Conservation (phyloP, 2,329 filamentous ascomycete genomes). For the Teratosphaeria destructans region DNA sequence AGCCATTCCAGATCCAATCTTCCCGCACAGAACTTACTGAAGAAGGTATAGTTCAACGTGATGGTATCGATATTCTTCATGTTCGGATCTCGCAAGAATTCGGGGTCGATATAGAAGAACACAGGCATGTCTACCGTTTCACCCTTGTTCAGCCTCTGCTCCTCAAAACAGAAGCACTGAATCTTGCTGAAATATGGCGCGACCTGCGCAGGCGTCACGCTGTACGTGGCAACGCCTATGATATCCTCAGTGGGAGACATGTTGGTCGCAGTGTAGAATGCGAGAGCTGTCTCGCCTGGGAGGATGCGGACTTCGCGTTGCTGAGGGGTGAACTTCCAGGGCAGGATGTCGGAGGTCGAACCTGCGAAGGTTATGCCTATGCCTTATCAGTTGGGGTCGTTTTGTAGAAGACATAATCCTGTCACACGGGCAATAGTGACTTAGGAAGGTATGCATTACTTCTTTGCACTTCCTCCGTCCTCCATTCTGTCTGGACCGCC, state of each 20-base stretch:
- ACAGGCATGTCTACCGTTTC: constrained; percentile 99
- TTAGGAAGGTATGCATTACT: background rate
- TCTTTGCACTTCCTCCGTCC: background rate
- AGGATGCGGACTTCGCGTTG: constrained; percentile 93
- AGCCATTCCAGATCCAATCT: background rate
- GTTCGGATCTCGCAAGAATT: constrained; percentile 80
- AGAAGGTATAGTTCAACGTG: constrained; percentile 94
- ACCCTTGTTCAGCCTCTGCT: constrained; percentile 80
- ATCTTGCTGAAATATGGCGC: constrained; percentile 99
- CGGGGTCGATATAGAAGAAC: constrained; percentile 97
- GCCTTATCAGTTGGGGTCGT: background rate
- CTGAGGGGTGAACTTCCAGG: constrained; percentile 95
- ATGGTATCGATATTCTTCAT: constrained; percentile 94
- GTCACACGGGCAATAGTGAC: too few species aligned
- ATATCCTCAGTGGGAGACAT: constrained; percentile 73
- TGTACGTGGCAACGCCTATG: constrained; percentile 95
- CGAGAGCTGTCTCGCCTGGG: constrained; percentile 90
- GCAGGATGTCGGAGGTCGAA: constrained; percentile 85
- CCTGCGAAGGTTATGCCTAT: constrained; percentile 76
- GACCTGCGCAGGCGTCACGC: constrained; percentile 88
- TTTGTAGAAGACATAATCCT: background rate
- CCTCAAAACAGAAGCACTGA: constrained; percentile 98
- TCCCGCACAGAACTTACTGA: constrained; percentile 57
- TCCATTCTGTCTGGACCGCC: background rate
- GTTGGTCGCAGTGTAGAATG: constrained; percentile 97